phyloP scores from a whole-genome alignment of 140 eudicot species.

The Senecio squalidus region DNA sequence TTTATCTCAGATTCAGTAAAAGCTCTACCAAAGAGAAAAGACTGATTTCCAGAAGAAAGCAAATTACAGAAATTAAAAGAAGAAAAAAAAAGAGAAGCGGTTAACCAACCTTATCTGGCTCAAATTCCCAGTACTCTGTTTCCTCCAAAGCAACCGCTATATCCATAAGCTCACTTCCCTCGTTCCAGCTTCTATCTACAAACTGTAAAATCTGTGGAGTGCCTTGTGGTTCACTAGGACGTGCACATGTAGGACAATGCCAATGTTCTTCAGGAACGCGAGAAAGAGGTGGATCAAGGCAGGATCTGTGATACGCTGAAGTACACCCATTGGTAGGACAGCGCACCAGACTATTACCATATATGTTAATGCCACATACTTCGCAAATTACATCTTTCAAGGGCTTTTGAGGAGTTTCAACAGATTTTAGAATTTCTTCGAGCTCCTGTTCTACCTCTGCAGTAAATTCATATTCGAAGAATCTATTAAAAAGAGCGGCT shows the following conservation, averaged over 20 bases:
- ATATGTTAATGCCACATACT: slow-evolving; percentile 43
- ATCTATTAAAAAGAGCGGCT: slow-evolving; percentile 13
- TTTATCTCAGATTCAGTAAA: too few relatives aligned
- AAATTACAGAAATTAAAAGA: not conserved
- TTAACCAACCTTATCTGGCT: slow-evolving; percentile 46
- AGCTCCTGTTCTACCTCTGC: slow-evolving; percentile 36
- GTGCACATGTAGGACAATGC: slow-evolving; percentile 57
- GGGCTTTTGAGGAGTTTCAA: slow-evolving; percentile 39
- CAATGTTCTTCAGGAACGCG: slow-evolving; percentile 51
- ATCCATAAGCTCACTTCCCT: slow-evolving; percentile 24
- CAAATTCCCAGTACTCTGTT: slow-evolving; percentile 49
- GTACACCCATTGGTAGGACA: slow-evolving; percentile 48
- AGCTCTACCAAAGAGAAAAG: too few relatives aligned
- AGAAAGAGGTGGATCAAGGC: slow-evolving; percentile 52
- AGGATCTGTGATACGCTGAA: slow-evolving; percentile 54
- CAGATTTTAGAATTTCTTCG: slow-evolving; percentile 27
- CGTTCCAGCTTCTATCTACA: slow-evolving; percentile 22
- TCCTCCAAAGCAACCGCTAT: slow-evolving; percentile 28
- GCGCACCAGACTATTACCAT: slow-evolving; percentile 37
- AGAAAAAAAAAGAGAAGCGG: not conserved
- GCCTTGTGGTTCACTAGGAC: slow-evolving; percentile 14
- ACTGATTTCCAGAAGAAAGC: not conserved
- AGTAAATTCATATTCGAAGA: slow-evolving; percentile 15
- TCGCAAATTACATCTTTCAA: slow-evolving; percentile 59
- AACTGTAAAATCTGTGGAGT: not conserved